Evolutionary conservation across 192 early-diverging fungal genomes (phyloP).

Genomic region (Coemansia sp.): DNA sequence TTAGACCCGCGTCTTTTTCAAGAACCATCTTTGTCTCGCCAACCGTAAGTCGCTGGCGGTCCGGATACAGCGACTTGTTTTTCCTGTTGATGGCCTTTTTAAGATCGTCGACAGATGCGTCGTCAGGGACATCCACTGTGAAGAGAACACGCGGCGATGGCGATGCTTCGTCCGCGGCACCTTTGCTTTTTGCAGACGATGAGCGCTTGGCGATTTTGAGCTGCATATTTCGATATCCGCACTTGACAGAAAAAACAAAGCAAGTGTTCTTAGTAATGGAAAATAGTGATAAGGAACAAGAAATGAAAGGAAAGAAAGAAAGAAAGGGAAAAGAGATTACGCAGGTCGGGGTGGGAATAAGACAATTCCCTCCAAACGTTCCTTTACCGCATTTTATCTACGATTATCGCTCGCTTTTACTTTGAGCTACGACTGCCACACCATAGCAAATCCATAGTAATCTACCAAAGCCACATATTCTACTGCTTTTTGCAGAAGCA

Average conservation of each 20-base stretch:
- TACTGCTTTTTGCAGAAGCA: too few relatives aligned
- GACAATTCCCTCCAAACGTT: too few relatives aligned
- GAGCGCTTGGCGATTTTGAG: slow-evolving; percentile 40
- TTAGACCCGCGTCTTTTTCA: slow-evolving; percentile 56
- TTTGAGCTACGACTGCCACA: too few relatives aligned
- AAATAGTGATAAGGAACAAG: background rate
- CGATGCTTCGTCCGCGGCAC: background rate
- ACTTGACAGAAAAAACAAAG: background rate
- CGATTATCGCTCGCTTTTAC: too few relatives aligned
- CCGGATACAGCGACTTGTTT: slow-evolving; percentile 55
- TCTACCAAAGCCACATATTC: too few relatives aligned
- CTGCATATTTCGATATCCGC: slow-evolving; percentile 21
- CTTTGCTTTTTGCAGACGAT: slow-evolving; percentile 9
- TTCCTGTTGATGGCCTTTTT: slow-evolving; percentile 66
- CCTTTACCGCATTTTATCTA: too few relatives aligned
- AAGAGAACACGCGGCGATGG: slow-evolving; percentile 39
- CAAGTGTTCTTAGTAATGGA: background rate
- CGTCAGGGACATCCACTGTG: slow-evolving; percentile 61
- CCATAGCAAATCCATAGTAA: too few relatives aligned
- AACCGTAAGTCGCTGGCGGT: slow-evolving; percentile 83
- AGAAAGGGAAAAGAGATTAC: background rate
- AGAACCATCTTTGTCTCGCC: slow-evolving; percentile 63
- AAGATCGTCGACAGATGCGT: slow-evolving; percentile 70
- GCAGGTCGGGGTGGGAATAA: background rate
- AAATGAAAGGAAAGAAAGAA: background rate